Percentiles rank a stretch among this genome's conserved stretches.
Evolutionary conservation across 2,329 filamentous ascomycete genomes (phyloP).

Genomic region (Nemania abortiva): DNA sequence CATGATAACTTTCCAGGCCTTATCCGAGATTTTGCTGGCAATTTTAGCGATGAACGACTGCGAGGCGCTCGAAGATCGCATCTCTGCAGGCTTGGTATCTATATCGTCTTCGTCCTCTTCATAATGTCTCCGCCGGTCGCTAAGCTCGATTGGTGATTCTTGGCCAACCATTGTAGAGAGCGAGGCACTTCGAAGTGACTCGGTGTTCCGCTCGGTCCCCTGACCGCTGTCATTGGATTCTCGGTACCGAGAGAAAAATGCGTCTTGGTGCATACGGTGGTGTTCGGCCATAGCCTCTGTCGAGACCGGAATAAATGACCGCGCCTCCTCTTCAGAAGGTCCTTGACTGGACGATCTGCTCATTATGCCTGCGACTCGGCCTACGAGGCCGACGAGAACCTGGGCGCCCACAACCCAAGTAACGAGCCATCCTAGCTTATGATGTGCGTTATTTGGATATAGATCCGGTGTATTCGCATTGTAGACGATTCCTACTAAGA

Average conservation of each 20-base stretch:
- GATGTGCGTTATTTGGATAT: slow-evolving; percentile 88
- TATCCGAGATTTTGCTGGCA: slow-evolving; percentile 66
- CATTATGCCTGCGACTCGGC: slow-evolving; percentile 66
- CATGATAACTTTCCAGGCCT: slow-evolving; percentile 68
- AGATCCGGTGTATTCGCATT: slow-evolving; percentile 85
- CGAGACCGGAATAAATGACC: slow-evolving; percentile 73
- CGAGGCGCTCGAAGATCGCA: slow-evolving; percentile 60
- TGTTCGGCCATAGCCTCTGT: slow-evolving; percentile 66
- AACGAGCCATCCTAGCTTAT: slow-evolving; percentile 87
- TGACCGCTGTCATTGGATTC: slow-evolving; percentile 80
- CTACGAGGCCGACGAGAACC: slow-evolving; percentile 74
- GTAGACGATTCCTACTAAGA: slow-evolving; percentile 77
- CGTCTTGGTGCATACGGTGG: slow-evolving; percentile 57
- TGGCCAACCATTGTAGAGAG: slow-evolving; percentile 68
- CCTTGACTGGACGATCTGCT: slow-evolving; percentile 32
- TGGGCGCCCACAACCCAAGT: slow-evolving; percentile 80
- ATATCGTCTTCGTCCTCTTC: slow-evolving; percentile 56
- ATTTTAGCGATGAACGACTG: slow-evolving; percentile 66
- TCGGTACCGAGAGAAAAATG: slow-evolving; percentile 59
- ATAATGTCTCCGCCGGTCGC: slow-evolving; percentile 60
- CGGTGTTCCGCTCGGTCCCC: slow-evolving; percentile 76
- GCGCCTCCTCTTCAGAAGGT: slow-evolving; percentile 59
- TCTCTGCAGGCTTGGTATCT: slow-evolving; percentile 57
- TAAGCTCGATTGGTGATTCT: slow-evolving; percentile 56
- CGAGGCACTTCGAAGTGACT: slow-evolving; percentile 74